Conservation (phyloP, 768 basidiomycete genomes). For the Russula earlei region DNA sequence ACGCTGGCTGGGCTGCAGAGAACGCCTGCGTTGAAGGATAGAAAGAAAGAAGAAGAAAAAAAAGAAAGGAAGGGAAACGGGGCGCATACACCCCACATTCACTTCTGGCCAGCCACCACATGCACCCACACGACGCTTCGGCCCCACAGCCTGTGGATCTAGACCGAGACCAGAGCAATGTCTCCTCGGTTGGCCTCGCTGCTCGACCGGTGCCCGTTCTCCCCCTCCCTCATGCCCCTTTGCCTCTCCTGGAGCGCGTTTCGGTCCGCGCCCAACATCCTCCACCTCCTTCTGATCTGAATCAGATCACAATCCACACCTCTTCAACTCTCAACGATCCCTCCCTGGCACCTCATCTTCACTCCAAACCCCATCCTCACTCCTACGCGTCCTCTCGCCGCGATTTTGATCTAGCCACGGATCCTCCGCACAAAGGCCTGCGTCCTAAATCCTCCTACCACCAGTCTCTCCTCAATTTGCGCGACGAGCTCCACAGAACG, state of each 20-base stretch:
- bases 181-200: neutral
- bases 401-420: conserved; percentile 5
- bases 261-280: conserved; percentile 29
- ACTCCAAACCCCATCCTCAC: neutral
- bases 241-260: conserved; percentile 21
- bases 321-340: conserved; percentile 17
- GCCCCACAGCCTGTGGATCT: conserved; percentile 9
- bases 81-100: neutral
- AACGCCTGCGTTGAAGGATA: neutral
- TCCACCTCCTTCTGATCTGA: conserved; percentile 37
- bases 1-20: neutral
- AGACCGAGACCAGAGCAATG: conserved; percentile 6
- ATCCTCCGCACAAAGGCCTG: conserved; percentile 2
- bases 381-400: neutral
- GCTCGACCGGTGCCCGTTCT: conserved; percentile 7
- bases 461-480: conserved; percentile 16
- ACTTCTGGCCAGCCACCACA: neutral
- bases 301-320: conserved; percentile 31
- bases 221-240: conserved; percentile 29
- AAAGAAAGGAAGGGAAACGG: neutral
- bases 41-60: neutral
- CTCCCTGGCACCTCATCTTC: conserved; percentile 6
- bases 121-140: neutral
- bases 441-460: conserved; percentile 13
- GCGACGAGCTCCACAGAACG: conserved; percentile 11